Conservation (phyloP, 2,329 filamentous ascomycete genomes). For the Eutypa lata region DNA sequence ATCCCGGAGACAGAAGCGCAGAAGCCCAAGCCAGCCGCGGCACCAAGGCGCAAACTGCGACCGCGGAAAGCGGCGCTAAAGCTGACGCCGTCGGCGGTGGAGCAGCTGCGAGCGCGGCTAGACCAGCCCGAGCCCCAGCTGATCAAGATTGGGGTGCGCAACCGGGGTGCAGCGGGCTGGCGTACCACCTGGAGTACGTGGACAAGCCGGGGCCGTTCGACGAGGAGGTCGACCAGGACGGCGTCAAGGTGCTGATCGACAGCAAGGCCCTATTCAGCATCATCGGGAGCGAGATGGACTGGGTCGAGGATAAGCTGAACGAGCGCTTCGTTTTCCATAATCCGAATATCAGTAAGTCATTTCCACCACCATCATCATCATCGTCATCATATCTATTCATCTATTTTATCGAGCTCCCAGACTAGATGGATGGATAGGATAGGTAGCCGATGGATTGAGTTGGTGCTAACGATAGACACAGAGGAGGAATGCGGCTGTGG, state of each 20-base stretch:
- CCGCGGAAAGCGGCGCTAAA: conserved; percentile 90
- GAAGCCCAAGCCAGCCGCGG: conserved; percentile 52
- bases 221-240: conserved; percentile 91
- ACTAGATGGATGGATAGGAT: too few relatives aligned
- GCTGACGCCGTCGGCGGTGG: conserved; percentile 75
- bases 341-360: conserved; percentile 89
- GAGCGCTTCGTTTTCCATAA: conserved; percentile 93
- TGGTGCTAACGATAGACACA: conserved; percentile 39
- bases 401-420: too few relatives aligned
- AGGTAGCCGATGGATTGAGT: not conserved
- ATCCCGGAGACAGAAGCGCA: conserved; percentile 65
- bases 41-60: conserved; percentile 63
- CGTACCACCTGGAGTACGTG: conserved; percentile 93
- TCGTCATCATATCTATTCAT: not conserved
- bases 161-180: conserved; percentile 87
- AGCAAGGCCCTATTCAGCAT: conserved; percentile 98
- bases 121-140: conserved; percentile 86
- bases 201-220: conserved; percentile 87
- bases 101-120: conserved; percentile 73
- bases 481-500: conserved; percentile 94
- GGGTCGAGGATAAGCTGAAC: conserved; percentile 92
- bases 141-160: conserved; percentile 91
- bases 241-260: conserved; percentile 92
- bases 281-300: conserved; percentile 98
- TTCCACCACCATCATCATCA: not conserved